These are phyloP conservation scores for Echeveria elegans DNA, from an alignment of 164 flowering plant genomes.

Conservation along the genomic window DNA sequence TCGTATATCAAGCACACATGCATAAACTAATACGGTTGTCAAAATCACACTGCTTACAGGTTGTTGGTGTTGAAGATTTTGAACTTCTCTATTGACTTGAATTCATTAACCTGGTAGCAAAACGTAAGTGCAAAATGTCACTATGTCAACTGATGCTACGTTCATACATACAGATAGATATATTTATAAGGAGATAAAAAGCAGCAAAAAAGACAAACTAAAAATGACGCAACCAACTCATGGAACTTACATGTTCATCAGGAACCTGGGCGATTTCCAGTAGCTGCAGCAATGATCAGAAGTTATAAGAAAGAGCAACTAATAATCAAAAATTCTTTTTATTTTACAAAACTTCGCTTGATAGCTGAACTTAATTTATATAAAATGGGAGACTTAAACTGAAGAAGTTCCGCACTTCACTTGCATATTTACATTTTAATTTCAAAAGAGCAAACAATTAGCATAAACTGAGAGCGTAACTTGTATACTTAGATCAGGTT, in stretches of 20 bases:
- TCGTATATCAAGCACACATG: conserved; percentile 10
- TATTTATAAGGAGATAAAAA: not conserved
- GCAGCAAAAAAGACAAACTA: not conserved
- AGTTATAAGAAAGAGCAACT: no score
- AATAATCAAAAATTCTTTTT: not conserved
- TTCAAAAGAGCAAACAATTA: no score
- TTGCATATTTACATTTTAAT: no score
- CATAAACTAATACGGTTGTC: not conserved
- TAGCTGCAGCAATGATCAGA: conserved; percentile 45
- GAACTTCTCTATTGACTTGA: conserved; percentile 49
- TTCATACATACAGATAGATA: no score
- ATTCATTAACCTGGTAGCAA: conserved; percentile 60
- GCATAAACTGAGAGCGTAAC: not conserved
- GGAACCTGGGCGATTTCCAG: conserved; percentile 87
- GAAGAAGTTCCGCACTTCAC: not conserved
- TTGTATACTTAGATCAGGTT: not conserved
- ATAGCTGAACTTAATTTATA: no score
- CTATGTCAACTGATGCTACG: no score
- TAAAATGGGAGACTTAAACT: not conserved
- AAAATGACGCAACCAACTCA: not conserved
- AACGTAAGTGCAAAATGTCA: conserved; percentile 11
- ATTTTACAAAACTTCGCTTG: no score
- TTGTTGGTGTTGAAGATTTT: conserved; percentile 79
- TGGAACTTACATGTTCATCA: conserved; percentile 61
- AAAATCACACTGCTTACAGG: conserved; percentile 41